Conservation (phyloP, 2,329 filamentous ascomycete species). For the Colletotrichum cereale region DNA sequence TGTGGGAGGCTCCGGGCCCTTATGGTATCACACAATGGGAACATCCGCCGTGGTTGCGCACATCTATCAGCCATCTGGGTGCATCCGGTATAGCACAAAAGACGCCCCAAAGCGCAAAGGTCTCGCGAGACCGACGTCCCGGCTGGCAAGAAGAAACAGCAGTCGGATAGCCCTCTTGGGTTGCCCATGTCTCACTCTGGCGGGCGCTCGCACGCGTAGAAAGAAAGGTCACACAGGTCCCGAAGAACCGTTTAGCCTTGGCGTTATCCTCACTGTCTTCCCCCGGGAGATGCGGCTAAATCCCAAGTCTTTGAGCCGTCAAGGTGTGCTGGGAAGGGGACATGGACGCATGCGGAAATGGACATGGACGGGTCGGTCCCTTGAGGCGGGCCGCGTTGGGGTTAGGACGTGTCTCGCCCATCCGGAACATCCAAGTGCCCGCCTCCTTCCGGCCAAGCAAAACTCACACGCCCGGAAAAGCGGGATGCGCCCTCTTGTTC, state of each 20-base stretch:
- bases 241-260: not conserved
- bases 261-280: not conserved
- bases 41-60: not conserved
- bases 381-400: not conserved
- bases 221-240: not conserved
- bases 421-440: not conserved
- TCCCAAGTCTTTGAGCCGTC: not conserved
- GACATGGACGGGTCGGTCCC: not conserved
- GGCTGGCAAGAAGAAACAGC: not conserved
- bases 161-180: not conserved
- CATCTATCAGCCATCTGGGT: not conserved
- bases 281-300: not conserved
- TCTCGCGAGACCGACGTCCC: not conserved
- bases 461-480: not conserved
- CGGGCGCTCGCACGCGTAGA: not conserved
- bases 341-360: not conserved
- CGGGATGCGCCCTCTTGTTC: conserved; percentile 20
- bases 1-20: not conserved
- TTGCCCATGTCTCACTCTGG: not conserved
- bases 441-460: not conserved
- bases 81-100: not conserved
- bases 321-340: not conserved
- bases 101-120: not conserved
- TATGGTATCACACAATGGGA: conserved; percentile 4
- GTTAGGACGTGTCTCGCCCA: not conserved